Conservation (phyloP, 2,329 filamentous ascomycete species). For the Aspergillus pseudotamarii region DNA sequence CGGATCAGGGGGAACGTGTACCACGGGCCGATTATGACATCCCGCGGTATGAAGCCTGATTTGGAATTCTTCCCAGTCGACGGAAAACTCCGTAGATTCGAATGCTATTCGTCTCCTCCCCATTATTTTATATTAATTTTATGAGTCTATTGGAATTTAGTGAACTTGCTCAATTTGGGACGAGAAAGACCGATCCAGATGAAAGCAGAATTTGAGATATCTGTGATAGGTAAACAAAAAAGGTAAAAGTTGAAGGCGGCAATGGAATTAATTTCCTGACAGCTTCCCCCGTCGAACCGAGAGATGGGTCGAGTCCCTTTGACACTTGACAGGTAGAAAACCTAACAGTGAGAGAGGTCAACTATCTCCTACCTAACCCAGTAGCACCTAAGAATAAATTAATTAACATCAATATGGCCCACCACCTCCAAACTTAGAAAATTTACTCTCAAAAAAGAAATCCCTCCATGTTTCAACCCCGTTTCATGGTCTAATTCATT, state of each 20-base stretch:
- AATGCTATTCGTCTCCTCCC: neutral
- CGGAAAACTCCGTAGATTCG: neutral
- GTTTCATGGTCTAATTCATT: slow-evolving; percentile 13
- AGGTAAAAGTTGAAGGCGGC: neutral
- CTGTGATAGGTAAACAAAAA: neutral
- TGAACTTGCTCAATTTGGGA: neutral
- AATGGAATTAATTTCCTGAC: neutral
- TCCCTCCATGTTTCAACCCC: slow-evolving; percentile 10
- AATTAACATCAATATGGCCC: neutral
- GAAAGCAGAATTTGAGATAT: neutral
- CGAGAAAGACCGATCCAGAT: neutral
- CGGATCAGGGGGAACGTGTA: slow-evolving; percentile 6
- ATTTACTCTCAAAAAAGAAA: slow-evolving; percentile 1
- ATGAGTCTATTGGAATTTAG: neutral
- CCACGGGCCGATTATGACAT: neutral
- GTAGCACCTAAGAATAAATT: slow-evolving; percentile 1
- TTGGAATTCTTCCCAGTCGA: neutral
- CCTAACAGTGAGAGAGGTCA: neutral
- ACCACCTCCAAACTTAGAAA: slow-evolving; percentile 8
- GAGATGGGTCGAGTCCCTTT: neutral
- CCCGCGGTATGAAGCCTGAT: neutral
- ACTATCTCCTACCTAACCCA: neutral
- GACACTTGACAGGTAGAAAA: slow-evolving; percentile 3
- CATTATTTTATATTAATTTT: neutral
- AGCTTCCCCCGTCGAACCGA: neutral